Evolutionary conservation across 2,329 filamentous ascomycete species (phyloP), one percentile per base, ranked within the genome.

Genomic region (Penicillium sp.): DNA sequence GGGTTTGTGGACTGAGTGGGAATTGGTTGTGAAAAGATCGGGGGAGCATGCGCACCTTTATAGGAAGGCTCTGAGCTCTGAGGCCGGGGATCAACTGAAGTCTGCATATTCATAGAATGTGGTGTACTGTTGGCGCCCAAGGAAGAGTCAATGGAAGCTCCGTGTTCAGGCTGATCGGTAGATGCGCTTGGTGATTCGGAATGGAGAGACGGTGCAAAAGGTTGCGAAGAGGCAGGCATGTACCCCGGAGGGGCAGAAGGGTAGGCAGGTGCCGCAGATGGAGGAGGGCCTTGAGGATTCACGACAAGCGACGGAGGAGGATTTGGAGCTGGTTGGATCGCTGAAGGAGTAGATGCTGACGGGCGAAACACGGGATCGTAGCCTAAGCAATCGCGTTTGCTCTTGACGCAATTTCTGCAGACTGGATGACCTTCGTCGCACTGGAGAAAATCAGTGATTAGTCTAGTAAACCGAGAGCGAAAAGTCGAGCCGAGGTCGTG

Each of bases 361-460:
- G 68, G 87, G 82, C 64, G 78, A 69, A 81, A 82, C 47, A 81
- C 77, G 23, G 78, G 78, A 55, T 82, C 79, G 73, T 82, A 82
- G 42, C 79, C 79, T 45, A 80, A 61, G 56, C 79, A 82, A 59
- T 80, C 76, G 54, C 79, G 75, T 59, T 82, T 82, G 64, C 76
- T 80, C 60, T 82, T 82, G 51, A 76, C 72, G 55, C 79, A 82
- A 59, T 82, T 82, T 53, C 77, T 69, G 73, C 92, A 98, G 43
- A 83, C 81, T 14, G 92, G 92, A 65, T 95, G 88, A 44, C 80
- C 81, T 73, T 98, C 92, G 77, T 96, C 92, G 70, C 92, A 98
- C 92, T 95, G 30, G 33, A 13, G 15, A 32, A 32, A 40, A 22
- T 36, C 40, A 51, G 42, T 49, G 35, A 32, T 51, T 44, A 44